Percentiles rank a stretch among this genome's conserved stretches.
Evolutionary conservation across 2,329 filamentous ascomycete species (phyloP).

Genomic region (Cryoendolithus antarcticus): DNA sequence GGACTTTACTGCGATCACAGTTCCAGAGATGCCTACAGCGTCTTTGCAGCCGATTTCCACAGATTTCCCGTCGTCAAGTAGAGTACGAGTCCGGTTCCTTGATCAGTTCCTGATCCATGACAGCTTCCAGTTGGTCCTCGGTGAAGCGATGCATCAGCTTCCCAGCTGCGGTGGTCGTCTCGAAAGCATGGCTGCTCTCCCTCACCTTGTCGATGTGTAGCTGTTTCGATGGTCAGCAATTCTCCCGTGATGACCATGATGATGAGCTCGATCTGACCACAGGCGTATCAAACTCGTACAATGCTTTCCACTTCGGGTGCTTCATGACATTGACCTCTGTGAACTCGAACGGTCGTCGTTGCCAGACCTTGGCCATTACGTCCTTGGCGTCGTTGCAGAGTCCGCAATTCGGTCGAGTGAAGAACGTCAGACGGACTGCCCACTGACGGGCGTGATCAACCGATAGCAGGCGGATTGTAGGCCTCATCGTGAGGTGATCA

Average conservation of each 20-base stretch:
- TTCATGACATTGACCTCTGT: conserved; percentile 59
- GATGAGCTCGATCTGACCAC: conserved; percentile 42
- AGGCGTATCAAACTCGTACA: conserved; percentile 74
- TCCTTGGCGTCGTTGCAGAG: conserved; percentile 57
- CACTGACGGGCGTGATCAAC: conserved; percentile 2
- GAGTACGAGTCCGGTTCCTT: conserved; percentile 8
- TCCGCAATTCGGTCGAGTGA: conserved; percentile 59
- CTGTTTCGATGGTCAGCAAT: conserved; percentile 19
- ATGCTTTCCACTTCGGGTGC: conserved; percentile 52
- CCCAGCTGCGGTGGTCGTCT: conserved; percentile 45
- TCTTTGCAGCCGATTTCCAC: no score
- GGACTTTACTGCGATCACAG: no score
- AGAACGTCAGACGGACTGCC: conserved; percentile 47
- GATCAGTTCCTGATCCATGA: conserved; percentile 49
- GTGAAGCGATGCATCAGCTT: conserved; percentile 74
- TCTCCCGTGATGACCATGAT: no score
- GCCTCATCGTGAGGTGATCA: no score
- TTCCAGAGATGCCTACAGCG: no score
- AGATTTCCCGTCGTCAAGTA: neutral
- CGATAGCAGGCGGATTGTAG: no score
- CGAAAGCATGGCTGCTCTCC: conserved; percentile 39
- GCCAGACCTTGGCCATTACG: conserved; percentile 57
- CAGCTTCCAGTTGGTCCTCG: conserved; percentile 49
- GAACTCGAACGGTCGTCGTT: conserved; percentile 54
- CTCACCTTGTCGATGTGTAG: conserved; percentile 50